These are phyloP conservation scores for Lentithecium fluviatile DNA, from an alignment of 495 filamentous ascomycete genomes.

Conservation along the genomic window DNA sequence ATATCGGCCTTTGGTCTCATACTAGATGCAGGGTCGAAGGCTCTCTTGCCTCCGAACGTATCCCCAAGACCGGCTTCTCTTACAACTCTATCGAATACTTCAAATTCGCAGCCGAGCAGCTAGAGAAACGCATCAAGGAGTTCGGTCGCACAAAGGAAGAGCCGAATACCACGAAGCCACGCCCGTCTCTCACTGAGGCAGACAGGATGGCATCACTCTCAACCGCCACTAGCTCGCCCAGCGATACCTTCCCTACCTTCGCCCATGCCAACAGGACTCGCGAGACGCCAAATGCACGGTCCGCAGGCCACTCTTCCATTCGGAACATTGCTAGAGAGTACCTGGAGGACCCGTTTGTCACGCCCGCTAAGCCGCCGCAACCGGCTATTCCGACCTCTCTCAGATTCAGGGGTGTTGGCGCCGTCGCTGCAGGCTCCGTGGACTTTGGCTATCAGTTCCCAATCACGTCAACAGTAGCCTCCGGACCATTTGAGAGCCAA, in stretches of 20 bases:
- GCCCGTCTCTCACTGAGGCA: slow-evolving; percentile 3
- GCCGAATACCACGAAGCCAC: background rate
- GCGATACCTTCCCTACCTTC: background rate
- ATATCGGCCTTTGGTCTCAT: slow-evolving; percentile 43
- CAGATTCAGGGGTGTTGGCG: background rate
- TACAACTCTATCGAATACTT: slow-evolving; percentile 41
- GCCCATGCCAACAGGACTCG: background rate
- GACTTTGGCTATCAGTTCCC: slow-evolving; percentile 5
- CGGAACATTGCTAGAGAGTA: slow-evolving; percentile 8
- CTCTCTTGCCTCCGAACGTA: slow-evolving; percentile 38
- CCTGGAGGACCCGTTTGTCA: slow-evolving; percentile 29
- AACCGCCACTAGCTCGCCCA: slow-evolving; percentile 8
- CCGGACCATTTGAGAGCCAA: background rate
- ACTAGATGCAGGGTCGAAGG: slow-evolving; percentile 42
- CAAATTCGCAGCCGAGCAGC: slow-evolving; percentile 40
- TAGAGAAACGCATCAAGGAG: slow-evolving; percentile 24
- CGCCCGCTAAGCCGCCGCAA: slow-evolving; percentile 1
- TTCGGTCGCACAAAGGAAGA: slow-evolving; percentile 2
- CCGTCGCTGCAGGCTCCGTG: background rate
- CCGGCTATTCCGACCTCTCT: slow-evolving; percentile 1
- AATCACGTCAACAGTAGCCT: background rate
- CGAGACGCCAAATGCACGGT: background rate
- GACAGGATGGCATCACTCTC: slow-evolving; percentile 24
- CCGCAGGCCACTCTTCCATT: background rate
- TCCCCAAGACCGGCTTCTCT: slow-evolving; percentile 36